phyloP scores from a whole-genome alignment of 2,329 filamentous ascomycete species.

The Neonectria sp. region DNA sequence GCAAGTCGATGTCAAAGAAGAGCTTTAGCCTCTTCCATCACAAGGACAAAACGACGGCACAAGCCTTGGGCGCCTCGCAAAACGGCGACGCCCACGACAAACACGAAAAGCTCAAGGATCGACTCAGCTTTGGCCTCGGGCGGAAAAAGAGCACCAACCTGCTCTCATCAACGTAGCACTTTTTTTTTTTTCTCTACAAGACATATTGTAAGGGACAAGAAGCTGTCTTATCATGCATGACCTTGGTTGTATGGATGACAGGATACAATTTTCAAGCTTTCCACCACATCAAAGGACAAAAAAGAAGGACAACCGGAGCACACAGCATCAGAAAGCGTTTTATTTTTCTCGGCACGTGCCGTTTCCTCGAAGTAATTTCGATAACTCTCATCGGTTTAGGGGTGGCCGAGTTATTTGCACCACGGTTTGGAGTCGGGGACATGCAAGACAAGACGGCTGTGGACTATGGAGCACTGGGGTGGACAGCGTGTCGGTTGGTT shows the following conservation, averaged over 20 bases:
- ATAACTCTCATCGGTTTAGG: constrained; percentile 14
- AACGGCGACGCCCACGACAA: constrained; percentile 53
- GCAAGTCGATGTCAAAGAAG: constrained; percentile 85
- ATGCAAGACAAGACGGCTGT: constrained; percentile 16
- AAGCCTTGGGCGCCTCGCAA: constrained; percentile 37
- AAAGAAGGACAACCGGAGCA: constrained; percentile 30
- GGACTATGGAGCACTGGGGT: constrained; percentile 14
- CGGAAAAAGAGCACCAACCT: constrained; percentile 78
- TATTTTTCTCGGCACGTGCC: constrained; percentile 25
- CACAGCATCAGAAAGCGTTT: constrained; percentile 32
- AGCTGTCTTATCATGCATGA: constrained; percentile 30
- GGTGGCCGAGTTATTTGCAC: constrained; percentile 19
- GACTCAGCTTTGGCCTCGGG: constrained; percentile 77
- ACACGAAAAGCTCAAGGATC: constrained; percentile 70
- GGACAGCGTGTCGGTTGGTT: constrained; percentile 20
- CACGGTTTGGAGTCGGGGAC: constrained; percentile 22
- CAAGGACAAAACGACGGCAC: constrained; percentile 62
- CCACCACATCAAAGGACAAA: constrained; percentile 34
- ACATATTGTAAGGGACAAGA: constrained; percentile 29
- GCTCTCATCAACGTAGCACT: constrained; percentile 46
- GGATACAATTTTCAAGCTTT: constrained; percentile 43
- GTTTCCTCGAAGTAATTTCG: constrained; percentile 23
- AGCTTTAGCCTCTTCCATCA: constrained; percentile 76
- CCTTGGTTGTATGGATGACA: constrained; percentile 37
- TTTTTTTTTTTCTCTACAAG: constrained; percentile 12